phyloP scores from a whole-genome alignment of 1,139 yeast genomes.

The Chernovozyma aurita region DNA sequence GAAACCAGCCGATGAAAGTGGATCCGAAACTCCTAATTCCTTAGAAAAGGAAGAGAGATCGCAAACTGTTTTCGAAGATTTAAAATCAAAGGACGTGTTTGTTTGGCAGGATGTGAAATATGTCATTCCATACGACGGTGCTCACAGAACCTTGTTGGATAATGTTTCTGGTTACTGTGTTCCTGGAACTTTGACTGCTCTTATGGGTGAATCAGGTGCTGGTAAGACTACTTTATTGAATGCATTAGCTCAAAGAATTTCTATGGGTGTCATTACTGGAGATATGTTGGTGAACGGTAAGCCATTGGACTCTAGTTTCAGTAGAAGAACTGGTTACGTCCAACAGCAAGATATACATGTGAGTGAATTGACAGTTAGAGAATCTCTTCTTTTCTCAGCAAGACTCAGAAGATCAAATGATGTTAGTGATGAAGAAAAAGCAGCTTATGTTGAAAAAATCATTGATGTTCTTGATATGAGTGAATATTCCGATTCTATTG shows the following conservation, averaged over 20 bases:
- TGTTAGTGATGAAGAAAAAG: conserved; percentile 28
- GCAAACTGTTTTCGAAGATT: conserved; percentile 16
- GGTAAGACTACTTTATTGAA: conserved; percentile 64
- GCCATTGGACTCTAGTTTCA: conserved; percentile 47
- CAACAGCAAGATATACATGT: conserved; percentile 65
- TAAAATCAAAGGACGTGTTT: conserved; percentile 30
- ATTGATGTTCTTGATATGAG: conserved; percentile 55
- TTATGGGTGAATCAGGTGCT: conserved; percentile 71
- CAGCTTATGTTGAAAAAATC: conserved; percentile 57
- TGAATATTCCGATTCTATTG: conserved; percentile 58
- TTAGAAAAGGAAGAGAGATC: conserved; percentile 18
- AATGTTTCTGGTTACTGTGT: conserved; percentile 61
- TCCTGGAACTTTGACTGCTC: conserved; percentile 68
- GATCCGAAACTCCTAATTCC: conserved; percentile 3
- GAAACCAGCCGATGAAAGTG: conserved; percentile 9
- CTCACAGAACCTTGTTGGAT: conserved; percentile 47
- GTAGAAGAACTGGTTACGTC: conserved; percentile 61
- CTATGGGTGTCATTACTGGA: conserved; percentile 59
- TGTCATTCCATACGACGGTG: conserved; percentile 33
- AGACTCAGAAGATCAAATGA: conserved; percentile 50
- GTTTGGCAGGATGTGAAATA: conserved; percentile 42
- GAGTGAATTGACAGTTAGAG: conserved; percentile 55
- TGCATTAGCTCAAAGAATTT: conserved; percentile 54
- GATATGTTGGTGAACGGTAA: conserved; percentile 60
- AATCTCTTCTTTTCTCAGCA: conserved; percentile 58